A percentile compares a stretch with the other conserved stretches of the same genome.
These are phyloP conservation scores for Colletotrichum orbiculare DNA, from an alignment of 2,329 filamentous ascomycete genomes.

Conservation along the genomic window DNA sequence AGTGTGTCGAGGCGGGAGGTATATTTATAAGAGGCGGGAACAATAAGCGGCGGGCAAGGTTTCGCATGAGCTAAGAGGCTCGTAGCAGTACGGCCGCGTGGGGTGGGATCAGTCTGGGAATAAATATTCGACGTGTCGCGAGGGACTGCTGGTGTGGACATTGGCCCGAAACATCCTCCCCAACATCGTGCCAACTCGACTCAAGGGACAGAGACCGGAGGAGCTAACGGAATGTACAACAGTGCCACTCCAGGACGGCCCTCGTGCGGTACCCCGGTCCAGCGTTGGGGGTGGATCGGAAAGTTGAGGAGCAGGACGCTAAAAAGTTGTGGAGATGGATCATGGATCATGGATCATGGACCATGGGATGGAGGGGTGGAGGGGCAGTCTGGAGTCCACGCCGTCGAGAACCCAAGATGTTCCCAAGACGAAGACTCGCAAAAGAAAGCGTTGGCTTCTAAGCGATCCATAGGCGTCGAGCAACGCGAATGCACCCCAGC, in stretches of 20 bases:
- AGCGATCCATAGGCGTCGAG: slow-evolving; percentile 14
- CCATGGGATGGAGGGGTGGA: slow-evolving; percentile 3
- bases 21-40: slow-evolving; percentile 47
- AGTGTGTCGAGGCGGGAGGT: slow-evolving; percentile 18
- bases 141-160: slow-evolving; percentile 48
- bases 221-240: slow-evolving; percentile 26
- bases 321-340: slow-evolving; percentile 19
- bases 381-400: slow-evolving; percentile 16
- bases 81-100: slow-evolving; percentile 42
- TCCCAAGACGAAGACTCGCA: neutral
- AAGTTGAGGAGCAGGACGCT: slow-evolving; percentile 27
- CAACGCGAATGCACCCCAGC: slow-evolving; percentile 17
- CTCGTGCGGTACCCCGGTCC: slow-evolving; percentile 16
- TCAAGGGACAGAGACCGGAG: slow-evolving; percentile 26
- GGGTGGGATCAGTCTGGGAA: slow-evolving; percentile 42
- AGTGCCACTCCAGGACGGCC: slow-evolving; percentile 10
- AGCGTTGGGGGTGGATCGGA: slow-evolving; percentile 27
- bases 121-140: slow-evolving; percentile 43
- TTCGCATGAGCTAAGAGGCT: slow-evolving; percentile 51
- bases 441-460: slow-evolving; percentile 3
- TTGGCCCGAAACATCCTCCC: slow-evolving; percentile 48
- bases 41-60: slow-evolving; percentile 34
- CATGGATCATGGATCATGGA: no score
- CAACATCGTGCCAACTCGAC: slow-evolving; percentile 39
- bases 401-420: slow-evolving; percentile 6